These are phyloP conservation scores for Claviceps maximensis DNA, from an alignment of 2,329 filamentous ascomycete genomes.

Conservation along the genomic window DNA sequence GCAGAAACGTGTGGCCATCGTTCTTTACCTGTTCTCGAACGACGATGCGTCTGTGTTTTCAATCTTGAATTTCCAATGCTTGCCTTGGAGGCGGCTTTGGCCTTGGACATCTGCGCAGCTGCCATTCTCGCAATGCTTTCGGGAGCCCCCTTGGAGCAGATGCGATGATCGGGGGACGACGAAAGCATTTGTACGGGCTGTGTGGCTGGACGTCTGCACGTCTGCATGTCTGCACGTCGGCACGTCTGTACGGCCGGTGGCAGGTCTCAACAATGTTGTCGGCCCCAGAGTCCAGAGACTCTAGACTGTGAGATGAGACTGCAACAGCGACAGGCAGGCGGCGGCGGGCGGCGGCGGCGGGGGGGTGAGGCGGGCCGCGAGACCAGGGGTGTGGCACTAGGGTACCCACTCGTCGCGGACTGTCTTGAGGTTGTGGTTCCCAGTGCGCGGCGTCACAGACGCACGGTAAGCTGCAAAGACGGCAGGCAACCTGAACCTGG, in stretches of 20 bases:
- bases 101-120: constrained; percentile 43
- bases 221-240: too few relatives aligned
- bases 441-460: neutral
- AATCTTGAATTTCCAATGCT: constrained; percentile 45
- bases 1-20: too few relatives aligned
- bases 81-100: constrained; percentile 43
- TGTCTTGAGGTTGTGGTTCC: neutral
- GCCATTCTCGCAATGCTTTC: constrained; percentile 43
- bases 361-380: constrained; percentile 10
- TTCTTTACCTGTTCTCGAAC: constrained; percentile 72
- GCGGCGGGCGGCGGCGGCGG: constrained; percentile 14
- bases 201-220: neutral
- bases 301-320: neutral
- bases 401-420: neutral
- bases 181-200: constrained; percentile 44
- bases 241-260: neutral
- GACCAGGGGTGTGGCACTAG: constrained; percentile 5
- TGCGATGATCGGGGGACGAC: constrained; percentile 47
- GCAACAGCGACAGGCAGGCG: constrained; percentile 7
- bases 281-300: neutral
- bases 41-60: constrained; percentile 79
- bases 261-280: neutral
- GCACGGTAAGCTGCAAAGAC: neutral
- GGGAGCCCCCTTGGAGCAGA: constrained; percentile 34
- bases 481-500: neutral